Conservation (phyloP, 768 basidiomycete genomes). For the Rhodotorula sphaerocarpa region DNA sequence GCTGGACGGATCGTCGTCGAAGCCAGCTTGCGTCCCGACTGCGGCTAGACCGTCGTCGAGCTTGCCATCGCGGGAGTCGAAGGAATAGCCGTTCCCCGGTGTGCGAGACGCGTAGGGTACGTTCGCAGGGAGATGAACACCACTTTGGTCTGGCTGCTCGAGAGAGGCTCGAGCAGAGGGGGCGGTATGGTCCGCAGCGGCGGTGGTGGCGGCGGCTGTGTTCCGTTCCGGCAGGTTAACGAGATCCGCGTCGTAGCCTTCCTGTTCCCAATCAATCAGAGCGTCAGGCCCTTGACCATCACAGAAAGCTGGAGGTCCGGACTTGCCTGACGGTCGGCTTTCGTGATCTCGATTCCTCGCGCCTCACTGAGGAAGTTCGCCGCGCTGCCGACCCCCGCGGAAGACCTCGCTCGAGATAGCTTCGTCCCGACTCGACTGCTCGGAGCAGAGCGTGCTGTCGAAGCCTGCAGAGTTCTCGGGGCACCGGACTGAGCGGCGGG, state of each 20-base stretch:
- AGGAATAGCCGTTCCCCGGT: not conserved
- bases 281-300: rapidly evolving
- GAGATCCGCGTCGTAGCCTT: slow-evolving; percentile 21
- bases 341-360: slow-evolving; percentile 8
- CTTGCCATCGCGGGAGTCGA: too few relatives aligned
- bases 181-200: not conserved
- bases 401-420: too few relatives aligned
- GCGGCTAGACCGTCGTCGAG: not conserved
- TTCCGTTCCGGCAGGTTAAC: slow-evolving; percentile 16
- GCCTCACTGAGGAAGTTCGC: not conserved
- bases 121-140: not conserved
- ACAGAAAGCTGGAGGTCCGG: not conserved
- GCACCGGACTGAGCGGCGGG: too few relatives aligned
- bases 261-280: not conserved
- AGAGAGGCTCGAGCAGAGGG: not conserved
- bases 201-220: not conserved
- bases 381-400: not conserved
- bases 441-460: too few relatives aligned
- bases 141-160: not conserved
- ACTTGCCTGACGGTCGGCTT: slow-evolving; percentile 18
- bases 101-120: slow-evolving; percentile 18
- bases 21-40: too few relatives aligned
- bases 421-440: too few relatives aligned
- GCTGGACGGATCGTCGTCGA: too few relatives aligned
- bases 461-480: too few relatives aligned